Evolutionary conservation across 345 rosid species (phyloP).

Genomic region (Abelmoschus esculentus): DNA sequence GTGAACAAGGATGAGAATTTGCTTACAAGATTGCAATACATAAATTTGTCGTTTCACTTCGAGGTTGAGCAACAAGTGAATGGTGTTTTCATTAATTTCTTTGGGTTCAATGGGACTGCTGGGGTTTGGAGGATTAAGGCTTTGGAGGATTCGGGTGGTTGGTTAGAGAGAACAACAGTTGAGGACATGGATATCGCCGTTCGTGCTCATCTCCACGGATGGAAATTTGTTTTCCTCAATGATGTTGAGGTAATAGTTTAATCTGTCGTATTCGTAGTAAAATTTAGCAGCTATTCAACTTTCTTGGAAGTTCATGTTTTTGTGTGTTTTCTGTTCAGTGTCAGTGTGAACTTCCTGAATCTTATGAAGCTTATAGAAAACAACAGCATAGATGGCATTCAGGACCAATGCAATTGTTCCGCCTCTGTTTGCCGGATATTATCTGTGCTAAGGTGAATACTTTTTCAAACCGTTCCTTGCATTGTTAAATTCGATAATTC

Average conservation of each 20-base stretch:
- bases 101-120: not conserved
- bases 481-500: not conserved
- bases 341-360: not conserved
- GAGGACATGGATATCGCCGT: not conserved
- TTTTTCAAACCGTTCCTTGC: not conserved
- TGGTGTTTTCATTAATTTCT: not conserved
- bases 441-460: not conserved
- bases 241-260: not conserved
- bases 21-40: not conserved
- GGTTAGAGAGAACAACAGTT: not conserved
- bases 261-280: no score
- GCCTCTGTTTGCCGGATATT: not conserved
- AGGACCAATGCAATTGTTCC: not conserved
- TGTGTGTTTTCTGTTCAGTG: not conserved
- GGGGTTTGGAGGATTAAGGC: not conserved
- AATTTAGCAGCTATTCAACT: no score
- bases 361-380: not conserved
- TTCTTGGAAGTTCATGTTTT: not conserved
- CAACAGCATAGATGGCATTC: not conserved
- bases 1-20: not conserved
- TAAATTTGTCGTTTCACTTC: not conserved
- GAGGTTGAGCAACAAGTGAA: not conserved
- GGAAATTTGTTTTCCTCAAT: not conserved
- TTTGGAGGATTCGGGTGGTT: not conserved
- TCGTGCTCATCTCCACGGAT: not conserved